A percentile compares a stretch with the other conserved stretches of the same genome.
Evolutionary conservation across 1,284 basidiomycete species (phyloP).

Genomic region (Melampsora occidentalis): DNA sequence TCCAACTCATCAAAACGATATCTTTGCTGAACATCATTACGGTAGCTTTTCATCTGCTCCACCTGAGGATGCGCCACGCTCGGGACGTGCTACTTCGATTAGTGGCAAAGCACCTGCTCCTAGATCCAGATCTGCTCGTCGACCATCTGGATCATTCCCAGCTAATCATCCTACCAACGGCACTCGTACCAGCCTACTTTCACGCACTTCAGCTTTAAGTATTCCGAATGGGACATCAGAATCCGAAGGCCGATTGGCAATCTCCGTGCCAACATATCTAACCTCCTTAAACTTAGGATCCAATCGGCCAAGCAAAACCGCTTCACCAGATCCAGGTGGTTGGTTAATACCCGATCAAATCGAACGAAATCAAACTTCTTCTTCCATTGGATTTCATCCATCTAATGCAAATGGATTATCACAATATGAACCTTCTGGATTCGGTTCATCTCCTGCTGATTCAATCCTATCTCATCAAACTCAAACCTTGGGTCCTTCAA

Average conservation of each 20-base stretch:
- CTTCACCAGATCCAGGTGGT: constrained; percentile 8
- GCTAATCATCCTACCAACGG: neutral
- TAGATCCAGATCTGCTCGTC: neutral
- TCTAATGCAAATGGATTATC: neutral
- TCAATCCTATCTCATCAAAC: neutral
- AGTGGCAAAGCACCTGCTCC: neutral
- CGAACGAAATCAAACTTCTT: neutral
- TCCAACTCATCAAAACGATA: neutral
- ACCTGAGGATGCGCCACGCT: neutral
- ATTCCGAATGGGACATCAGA: no score
- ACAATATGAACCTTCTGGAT: neutral
- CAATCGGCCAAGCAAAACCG: neutral
- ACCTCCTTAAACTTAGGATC: neutral
- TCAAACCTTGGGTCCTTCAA: neutral
- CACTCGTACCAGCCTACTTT: neutral
- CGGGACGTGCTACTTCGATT: neutral
- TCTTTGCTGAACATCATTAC: neutral
- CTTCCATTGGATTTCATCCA: no score
- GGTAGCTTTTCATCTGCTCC: neutral
- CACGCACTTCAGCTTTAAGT: neutral
- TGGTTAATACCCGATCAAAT: neutral
- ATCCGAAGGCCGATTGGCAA: neutral
- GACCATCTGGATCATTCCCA: constrained; percentile 14
- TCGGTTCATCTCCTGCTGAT: constrained; percentile 6
- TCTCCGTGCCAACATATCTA: constrained; percentile 20